Conservation (phyloP, 139 green algal species). For the Volvox reticuliferus region DNA sequence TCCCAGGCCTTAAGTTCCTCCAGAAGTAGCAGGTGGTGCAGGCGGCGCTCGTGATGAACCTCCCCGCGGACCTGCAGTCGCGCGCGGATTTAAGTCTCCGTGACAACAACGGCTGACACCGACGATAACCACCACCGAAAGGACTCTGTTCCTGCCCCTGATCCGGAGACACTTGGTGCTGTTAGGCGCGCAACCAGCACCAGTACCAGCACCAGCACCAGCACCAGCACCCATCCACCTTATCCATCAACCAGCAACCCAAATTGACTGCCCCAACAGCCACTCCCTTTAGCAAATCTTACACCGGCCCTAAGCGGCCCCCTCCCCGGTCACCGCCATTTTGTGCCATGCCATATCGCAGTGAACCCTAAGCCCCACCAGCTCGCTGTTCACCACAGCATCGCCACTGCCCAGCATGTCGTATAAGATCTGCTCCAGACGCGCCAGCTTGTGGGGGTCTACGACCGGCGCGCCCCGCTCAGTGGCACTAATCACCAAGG, state of each 20-base stretch:
- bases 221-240: too few relatives aligned
- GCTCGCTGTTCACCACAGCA: conserved; percentile 72
- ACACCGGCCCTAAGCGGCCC: too few relatives aligned
- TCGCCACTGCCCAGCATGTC: conserved; percentile 74
- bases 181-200: too few relatives aligned
- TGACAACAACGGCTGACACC: not conserved
- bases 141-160: not conserved
- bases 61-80: conserved; percentile 73
- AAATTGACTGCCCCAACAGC: too few relatives aligned
- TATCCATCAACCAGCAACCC: too few relatives aligned
- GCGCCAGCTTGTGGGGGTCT: conserved; percentile 72
- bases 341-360: too few relatives aligned
- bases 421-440: conserved; percentile 77
- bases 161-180: too few relatives aligned
- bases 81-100: not conserved
- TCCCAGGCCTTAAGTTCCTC: conserved; percentile 75
- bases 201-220: too few relatives aligned
- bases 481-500: conserved; percentile 86
- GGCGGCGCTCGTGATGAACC: conserved; percentile 90
- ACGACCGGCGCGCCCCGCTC: conserved; percentile 76
- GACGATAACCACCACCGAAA: not conserved
- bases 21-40: conserved; percentile 93
- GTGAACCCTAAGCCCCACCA: conserved; percentile 53
- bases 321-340: not conserved
- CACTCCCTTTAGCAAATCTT: too few relatives aligned